These are phyloP conservation scores for Canna indica DNA, from an alignment of 176 grass and related monocot species.

Conservation along the genomic window DNA sequence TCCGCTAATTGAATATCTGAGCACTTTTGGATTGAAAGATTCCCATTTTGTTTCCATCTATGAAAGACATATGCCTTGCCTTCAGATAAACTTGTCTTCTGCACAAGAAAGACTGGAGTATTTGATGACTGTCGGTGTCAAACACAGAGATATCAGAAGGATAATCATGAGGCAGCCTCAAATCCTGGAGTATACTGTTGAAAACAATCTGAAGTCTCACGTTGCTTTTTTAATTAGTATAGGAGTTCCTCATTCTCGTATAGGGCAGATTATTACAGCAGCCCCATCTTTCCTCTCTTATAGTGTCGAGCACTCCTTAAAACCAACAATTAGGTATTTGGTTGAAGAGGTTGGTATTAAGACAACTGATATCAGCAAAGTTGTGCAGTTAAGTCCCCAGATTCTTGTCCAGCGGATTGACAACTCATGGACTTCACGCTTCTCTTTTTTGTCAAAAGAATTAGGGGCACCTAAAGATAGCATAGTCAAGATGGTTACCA, in stretches of 20 bases:
- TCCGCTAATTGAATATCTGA: slow-evolving; percentile 78
- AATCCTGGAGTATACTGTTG: slow-evolving; percentile 77
- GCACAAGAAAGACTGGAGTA: slow-evolving; percentile 75
- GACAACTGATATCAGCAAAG: slow-evolving; percentile 72
- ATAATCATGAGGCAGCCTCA: slow-evolving; percentile 84
- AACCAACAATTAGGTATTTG: slow-evolving; percentile 70
- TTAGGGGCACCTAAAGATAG: slow-evolving; percentile 74
- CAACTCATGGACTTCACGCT: slow-evolving; percentile 72
- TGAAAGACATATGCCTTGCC: slow-evolving; percentile 77
- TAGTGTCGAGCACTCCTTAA: slow-evolving; percentile 78
- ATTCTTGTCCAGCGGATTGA: slow-evolving; percentile 85
- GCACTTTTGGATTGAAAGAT: slow-evolving; percentile 75
- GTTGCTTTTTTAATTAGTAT: slow-evolving; percentile 72
- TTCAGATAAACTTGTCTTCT: slow-evolving; percentile 65
- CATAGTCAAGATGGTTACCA: slow-evolving; percentile 91
- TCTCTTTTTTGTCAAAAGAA: slow-evolving; percentile 74
- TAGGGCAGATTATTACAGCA: slow-evolving; percentile 67
- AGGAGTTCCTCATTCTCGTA: slow-evolving; percentile 42
- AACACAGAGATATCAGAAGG: slow-evolving; percentile 79
- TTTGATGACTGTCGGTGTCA: slow-evolving; percentile 63
- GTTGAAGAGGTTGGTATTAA: slow-evolving; percentile 84
- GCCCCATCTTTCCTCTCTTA: slow-evolving; percentile 89
- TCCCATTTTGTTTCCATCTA: slow-evolving; percentile 82
- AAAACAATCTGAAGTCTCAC: slow-evolving; percentile 70
- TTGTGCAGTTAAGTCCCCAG: slow-evolving; percentile 92